Conservation (phyloP, 306 rosid species). For the Acacia acuminata region DNA sequence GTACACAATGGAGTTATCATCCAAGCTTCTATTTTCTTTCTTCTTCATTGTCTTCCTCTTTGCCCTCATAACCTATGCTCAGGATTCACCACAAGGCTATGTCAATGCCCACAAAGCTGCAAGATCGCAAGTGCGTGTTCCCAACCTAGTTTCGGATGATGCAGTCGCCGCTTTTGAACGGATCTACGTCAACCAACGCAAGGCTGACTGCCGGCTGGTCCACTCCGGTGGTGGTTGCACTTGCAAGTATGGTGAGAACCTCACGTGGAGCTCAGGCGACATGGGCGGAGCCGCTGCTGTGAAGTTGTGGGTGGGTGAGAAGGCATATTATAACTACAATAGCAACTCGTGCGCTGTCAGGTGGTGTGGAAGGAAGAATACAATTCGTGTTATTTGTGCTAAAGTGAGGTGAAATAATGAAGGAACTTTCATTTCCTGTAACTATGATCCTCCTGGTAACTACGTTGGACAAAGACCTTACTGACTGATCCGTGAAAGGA, state of each 20-base stretch:
- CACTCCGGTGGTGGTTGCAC: constrained; percentile 31
- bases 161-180: constrained; percentile 17
- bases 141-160: constrained; percentile 23
- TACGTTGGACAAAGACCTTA: neutral
- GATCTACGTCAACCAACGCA: constrained; percentile 22
- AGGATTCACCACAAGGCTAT: constrained; percentile 35
- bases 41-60: neutral
- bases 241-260: constrained; percentile 44
- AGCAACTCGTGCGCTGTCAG: constrained; percentile 42
- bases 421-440: constrained; percentile 53
- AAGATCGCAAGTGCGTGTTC: constrained; percentile 22
- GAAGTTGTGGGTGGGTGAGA: constrained; percentile 48
- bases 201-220: constrained; percentile 27
- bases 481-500: too few relatives aligned
- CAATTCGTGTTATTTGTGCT: constrained; percentile 48
- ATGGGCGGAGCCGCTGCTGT: neutral
- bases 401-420: constrained; percentile 49
- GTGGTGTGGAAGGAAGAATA: constrained; percentile 52
- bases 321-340: constrained; percentile 33
- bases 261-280: constrained; percentile 26
- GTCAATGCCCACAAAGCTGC: constrained; percentile 37
- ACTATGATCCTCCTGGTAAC: constrained; percentile 37
- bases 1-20: neutral
- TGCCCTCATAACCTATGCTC: constrained; percentile 9
- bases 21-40: neutral